Evolutionary conservation across 1,139 yeast species (phyloP).

Genomic region (Kurtzmaniella quercitrusa): DNA sequence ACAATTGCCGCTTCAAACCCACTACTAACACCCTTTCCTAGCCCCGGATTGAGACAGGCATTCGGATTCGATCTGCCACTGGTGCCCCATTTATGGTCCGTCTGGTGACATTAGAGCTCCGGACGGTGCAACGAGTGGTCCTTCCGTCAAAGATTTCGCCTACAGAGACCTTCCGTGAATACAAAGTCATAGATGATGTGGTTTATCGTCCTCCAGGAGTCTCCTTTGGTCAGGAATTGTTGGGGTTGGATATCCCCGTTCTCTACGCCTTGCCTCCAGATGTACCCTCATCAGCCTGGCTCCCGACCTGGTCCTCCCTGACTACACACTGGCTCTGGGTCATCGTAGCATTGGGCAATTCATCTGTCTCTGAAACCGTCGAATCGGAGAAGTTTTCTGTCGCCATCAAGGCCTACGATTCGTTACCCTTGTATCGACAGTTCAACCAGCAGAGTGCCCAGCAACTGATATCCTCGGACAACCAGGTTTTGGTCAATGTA

Average conservation of each 20-base stretch:
- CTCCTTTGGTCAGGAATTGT: conserved; percentile 28
- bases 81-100: conserved; percentile 38
- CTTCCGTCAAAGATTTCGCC: conserved; percentile 41
- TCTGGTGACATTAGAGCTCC: conserved; percentile 33
- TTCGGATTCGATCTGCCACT: conserved; percentile 35
- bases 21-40: conserved; percentile 8
- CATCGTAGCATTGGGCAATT: conserved; percentile 29
- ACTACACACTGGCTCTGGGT: conserved; percentile 36
- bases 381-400: conserved; percentile 41
- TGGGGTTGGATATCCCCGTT: conserved; percentile 59
- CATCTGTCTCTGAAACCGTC: conserved; percentile 26
- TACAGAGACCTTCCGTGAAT: conserved; percentile 34
- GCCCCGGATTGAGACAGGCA: conserved; percentile 43
- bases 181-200: conserved; percentile 31
- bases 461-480: conserved; percentile 33
- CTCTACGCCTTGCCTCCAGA: conserved; percentile 56
- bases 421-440: conserved; percentile 51
- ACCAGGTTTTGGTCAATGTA: conserved; percentile 39
- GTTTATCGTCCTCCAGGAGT: conserved; percentile 36
- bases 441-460: conserved; percentile 47
- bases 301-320: conserved; percentile 36
- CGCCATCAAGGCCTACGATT: conserved; percentile 46
- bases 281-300: conserved; percentile 42
- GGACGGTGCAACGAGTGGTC: conserved; percentile 35
- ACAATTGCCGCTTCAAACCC: conserved; percentile 9